Base-by-base conservation (phyloP, 2,329 filamentous ascomycete genomes). In the Colletotrichum aenigma region DNA sequence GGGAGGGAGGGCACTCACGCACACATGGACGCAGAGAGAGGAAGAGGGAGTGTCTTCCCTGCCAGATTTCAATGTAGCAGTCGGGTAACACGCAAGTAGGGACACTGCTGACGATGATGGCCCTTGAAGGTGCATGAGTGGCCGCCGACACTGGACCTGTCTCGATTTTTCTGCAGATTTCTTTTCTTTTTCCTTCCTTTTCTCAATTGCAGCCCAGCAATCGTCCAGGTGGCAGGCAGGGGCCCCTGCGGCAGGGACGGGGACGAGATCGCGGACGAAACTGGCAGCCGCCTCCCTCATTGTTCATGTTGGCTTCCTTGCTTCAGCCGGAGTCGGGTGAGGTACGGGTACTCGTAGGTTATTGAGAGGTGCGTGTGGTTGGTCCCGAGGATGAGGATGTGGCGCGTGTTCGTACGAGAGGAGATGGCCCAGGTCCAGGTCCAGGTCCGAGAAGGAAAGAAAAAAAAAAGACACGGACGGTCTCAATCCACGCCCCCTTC, bases 221-320 rank as follows among this genome's bases (percentile, higher is more conserved):
- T 52, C 48, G 34, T 69, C 74, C 64, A 66, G 62, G 64, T 73
- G 70, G 65, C 73, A 69, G 62, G 69, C 72, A 62, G 60, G 48
- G 56, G 28, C n/a, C 34, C 16, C 16, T 21, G 28, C n/a, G 13
- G 21, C 24, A 28, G 56, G n/a, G 26, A 62, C 8, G n/a, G 52
- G 43, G 43, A 52, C 12, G 43, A 24, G 43, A 52, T 52, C 43
- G 43, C 12, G 43, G n/a, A 52, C 43, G 43, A 52, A 24, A 55
- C 21, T 68, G 66, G 66, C 43, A 60, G 66, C 32, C 21, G 21
- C 15, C 32, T 56, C 48, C 66, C 48, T 56, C 52, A 28, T n/a
- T 38, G 43, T 52, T 24, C 6, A 52, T 52, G 43, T 30, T 58
- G 24, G 24, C 24, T 58, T 58, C 24, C 55, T 58, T 58, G 55